Conservation (phyloP, 2,329 filamentous ascomycete species). For the Colletotrichum gloeosporioides region DNA sequence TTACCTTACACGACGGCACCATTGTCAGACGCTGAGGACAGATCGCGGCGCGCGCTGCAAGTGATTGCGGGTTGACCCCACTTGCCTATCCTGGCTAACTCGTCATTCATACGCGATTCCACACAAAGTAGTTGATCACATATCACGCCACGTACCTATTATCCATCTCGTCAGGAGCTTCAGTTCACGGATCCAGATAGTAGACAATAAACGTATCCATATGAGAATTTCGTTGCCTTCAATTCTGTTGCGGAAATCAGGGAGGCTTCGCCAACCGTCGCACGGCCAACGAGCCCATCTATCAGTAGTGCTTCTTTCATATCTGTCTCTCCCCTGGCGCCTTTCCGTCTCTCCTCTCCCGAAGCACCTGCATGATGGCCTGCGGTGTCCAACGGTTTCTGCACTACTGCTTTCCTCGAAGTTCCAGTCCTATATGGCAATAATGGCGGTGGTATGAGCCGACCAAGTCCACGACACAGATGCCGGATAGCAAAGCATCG, state of each 20-base stretch:
- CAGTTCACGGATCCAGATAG: neutral
- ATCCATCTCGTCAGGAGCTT: neutral
- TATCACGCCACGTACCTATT: neutral
- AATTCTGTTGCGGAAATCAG: slow-evolving; percentile 15
- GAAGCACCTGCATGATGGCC: slow-evolving; percentile 6
- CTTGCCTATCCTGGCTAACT: neutral
- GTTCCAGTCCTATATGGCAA: neutral
- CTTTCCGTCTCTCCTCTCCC: neutral
- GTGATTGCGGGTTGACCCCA: neutral
- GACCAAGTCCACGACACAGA: neutral
- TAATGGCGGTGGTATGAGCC: neutral
- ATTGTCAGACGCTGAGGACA: neutral
- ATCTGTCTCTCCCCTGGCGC: neutral
- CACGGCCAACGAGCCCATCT: slow-evolving; percentile 11
- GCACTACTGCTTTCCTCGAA: neutral
- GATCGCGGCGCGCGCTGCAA: neutral
- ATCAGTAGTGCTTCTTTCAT: slow-evolving; percentile 10
- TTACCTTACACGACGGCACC: neutral
- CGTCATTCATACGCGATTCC: neutral
- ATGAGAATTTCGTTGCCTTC: slow-evolving; percentile 9
- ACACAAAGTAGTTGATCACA: neutral
- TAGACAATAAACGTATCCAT: neutral
- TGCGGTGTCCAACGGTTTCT: neutral
- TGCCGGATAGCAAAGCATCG: neutral
- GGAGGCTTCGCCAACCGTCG: neutral